phyloP scores from a whole-genome alignment of 73 alveolate genomes.

The Symbiodinium natans region DNA sequence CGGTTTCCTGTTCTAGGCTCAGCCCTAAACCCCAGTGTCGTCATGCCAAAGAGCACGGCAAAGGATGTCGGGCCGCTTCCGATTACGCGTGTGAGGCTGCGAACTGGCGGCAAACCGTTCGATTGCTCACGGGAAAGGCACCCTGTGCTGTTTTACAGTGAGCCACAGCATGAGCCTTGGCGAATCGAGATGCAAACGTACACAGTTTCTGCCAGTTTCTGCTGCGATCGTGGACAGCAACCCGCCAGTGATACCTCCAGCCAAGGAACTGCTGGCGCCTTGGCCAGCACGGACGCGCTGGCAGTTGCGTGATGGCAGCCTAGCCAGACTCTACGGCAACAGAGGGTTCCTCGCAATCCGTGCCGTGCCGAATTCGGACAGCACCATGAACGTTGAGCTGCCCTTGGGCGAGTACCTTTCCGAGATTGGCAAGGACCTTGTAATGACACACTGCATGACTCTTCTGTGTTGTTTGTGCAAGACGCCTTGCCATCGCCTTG shows the following conservation, averaged over 20 bases:
- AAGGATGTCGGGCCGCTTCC: background rate
- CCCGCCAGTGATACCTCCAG: no score
- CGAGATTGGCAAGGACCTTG: background rate
- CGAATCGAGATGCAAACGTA: no score
- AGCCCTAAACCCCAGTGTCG: no score
- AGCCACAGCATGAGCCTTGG: background rate
- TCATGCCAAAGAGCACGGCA: no score
- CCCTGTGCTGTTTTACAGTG: background rate
- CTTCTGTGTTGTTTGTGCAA: no score
- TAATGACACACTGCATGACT: no score
- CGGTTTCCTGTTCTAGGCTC: no score
- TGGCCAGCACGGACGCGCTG: background rate
- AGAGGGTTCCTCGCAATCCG: background rate
- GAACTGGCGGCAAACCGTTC: background rate
- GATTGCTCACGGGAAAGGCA: background rate
- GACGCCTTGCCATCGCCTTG: no score
- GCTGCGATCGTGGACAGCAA: no score
- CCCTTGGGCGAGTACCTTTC: background rate
- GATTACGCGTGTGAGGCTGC: background rate
- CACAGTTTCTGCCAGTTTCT: no score
- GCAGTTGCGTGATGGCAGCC: background rate
- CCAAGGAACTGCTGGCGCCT: background rate
- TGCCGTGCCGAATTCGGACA: background rate
- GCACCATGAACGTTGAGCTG: background rate
- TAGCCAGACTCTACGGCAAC: background rate